Percentiles rank a stretch among this genome's conserved stretches.
Evolutionary conservation across 768 basidiomycete species (phyloP).

Genomic region (Amanita molliuscula): DNA sequence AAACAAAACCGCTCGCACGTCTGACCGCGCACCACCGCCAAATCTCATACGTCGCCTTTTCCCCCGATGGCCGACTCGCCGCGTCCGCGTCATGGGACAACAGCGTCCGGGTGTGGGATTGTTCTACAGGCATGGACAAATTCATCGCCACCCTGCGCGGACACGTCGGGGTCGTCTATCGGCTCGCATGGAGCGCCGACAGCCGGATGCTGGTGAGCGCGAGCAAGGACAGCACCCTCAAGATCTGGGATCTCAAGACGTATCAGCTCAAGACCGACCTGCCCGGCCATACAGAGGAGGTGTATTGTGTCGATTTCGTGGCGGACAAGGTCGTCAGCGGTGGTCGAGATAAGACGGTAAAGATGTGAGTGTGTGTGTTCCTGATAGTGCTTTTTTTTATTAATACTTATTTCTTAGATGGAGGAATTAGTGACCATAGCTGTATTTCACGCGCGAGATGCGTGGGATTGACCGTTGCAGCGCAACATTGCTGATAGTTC

Average conservation of each 20-base stretch:
- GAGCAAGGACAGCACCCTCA: slow-evolving; percentile 92
- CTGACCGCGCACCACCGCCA: slow-evolving; percentile 94
- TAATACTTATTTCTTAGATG: too few species aligned
- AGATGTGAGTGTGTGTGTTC: slow-evolving; percentile 85
- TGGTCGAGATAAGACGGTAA: slow-evolving; percentile 84
- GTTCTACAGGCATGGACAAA: slow-evolving; percentile 47
- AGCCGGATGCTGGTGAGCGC: slow-evolving; percentile 87
- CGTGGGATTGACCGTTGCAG: too few species aligned
- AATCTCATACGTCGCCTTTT: slow-evolving; percentile 89
- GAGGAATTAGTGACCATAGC: too few species aligned
- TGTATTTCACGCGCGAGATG: too few species aligned
- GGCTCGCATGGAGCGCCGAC: slow-evolving; percentile 93
- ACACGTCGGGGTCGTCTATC: slow-evolving; percentile 90
- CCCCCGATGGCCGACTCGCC: slow-evolving; percentile 86
- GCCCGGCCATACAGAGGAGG: slow-evolving; percentile 94
- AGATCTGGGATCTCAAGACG: slow-evolving; percentile 96
- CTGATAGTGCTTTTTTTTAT: too few species aligned
- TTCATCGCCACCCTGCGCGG: slow-evolving; percentile 88
- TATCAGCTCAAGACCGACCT: slow-evolving; percentile 92
- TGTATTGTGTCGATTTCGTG: slow-evolving; percentile 98
- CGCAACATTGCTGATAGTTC: too few species aligned
- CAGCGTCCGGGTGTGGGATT: slow-evolving; percentile 86
- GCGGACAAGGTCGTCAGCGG: slow-evolving; percentile 99
- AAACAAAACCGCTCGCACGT: slow-evolving; percentile 43
- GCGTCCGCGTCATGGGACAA: slow-evolving; percentile 90